These are phyloP conservation scores for Rhizopogon roseolus DNA, from an alignment of 768 basidiomycete genomes.

Conservation along the genomic window DNA sequence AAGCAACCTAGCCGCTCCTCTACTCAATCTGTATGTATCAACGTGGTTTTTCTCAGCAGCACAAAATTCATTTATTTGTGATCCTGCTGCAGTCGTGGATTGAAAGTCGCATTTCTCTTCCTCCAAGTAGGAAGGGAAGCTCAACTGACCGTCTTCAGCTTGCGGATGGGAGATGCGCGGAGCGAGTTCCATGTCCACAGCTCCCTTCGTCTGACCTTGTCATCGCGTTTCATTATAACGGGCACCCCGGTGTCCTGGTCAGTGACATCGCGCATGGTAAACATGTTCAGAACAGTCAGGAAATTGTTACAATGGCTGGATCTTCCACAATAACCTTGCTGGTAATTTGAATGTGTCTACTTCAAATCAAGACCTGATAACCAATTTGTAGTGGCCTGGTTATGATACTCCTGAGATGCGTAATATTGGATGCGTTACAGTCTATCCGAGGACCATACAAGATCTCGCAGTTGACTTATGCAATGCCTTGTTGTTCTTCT, in stretches of 20 bases:
- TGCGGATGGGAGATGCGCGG: neutral
- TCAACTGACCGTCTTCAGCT: neutral
- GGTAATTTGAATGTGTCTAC: neutral
- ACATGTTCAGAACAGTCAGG: slow-evolving; percentile 5
- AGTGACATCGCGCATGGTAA: slow-evolving; percentile 10
- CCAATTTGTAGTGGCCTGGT: slow-evolving; percentile 18
- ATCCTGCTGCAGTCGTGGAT: neutral
- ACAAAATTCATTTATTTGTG: neutral
- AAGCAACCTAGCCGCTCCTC: neutral
- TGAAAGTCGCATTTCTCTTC: neutral
- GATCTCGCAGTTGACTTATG: neutral
- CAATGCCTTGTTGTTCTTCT: neutral
- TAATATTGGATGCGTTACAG: slow-evolving; percentile 5
- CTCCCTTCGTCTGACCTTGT: slow-evolving; percentile 1
- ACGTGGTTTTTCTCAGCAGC: too few relatives aligned
- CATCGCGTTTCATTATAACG: slow-evolving; percentile 13
- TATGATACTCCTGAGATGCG: slow-evolving; percentile 5
- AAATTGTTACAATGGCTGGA: neutral
- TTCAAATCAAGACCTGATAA: neutral
- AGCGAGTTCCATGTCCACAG: slow-evolving; percentile 13
- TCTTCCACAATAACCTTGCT: neutral
- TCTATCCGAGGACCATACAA: slow-evolving; percentile 12
- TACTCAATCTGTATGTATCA: neutral
- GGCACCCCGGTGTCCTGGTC: slow-evolving; percentile 15
- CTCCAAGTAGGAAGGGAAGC: neutral